phyloP scores from a whole-genome alignment of 108 stramenopile species.

The Cylindrotheca fusiformis region DNA sequence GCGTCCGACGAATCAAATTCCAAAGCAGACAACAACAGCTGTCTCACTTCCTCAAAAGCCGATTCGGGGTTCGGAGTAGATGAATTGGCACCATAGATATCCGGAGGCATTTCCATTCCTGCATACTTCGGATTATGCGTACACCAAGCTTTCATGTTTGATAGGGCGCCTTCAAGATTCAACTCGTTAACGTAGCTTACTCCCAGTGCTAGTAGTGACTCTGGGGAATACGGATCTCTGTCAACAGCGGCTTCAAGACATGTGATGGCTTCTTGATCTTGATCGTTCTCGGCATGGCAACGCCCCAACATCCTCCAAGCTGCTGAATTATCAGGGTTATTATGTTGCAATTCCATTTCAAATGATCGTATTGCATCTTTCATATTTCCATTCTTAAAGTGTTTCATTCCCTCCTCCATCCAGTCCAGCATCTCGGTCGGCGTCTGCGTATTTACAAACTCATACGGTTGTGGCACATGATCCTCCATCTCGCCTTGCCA shows the following conservation, averaged over 20 bases:
- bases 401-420: conserved; percentile 71
- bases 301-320: conserved; percentile 92
- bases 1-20: conserved; percentile 61
- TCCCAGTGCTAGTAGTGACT: conserved; percentile 84
- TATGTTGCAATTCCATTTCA: conserved; percentile 81
- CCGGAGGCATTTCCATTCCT: conserved; percentile 67
- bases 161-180: conserved; percentile 76
- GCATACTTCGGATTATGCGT: conserved; percentile 94
- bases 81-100: conserved; percentile 51
- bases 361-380: conserved; percentile 81
- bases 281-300: conserved; percentile 93
- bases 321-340: conserved; percentile 66
- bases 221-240: conserved; percentile 83
- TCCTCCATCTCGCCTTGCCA: conserved; percentile 17
- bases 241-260: conserved; percentile 91
- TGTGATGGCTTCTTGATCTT: conserved; percentile 85
- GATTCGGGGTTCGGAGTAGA: conserved; percentile 6
- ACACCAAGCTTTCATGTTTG: conserved; percentile 88
- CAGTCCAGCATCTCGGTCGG: conserved; percentile 41
- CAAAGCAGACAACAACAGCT: conserved; percentile 73
- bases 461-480: conserved; percentile 17
- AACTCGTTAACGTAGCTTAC: conserved; percentile 94
- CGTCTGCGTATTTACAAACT: conserved; percentile 21
- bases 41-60: conserved; percentile 85
- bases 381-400: conserved; percentile 78